Conservation (phyloP, 2,329 filamentous ascomycete genomes). For the Samsoniella hepiali region DNA sequence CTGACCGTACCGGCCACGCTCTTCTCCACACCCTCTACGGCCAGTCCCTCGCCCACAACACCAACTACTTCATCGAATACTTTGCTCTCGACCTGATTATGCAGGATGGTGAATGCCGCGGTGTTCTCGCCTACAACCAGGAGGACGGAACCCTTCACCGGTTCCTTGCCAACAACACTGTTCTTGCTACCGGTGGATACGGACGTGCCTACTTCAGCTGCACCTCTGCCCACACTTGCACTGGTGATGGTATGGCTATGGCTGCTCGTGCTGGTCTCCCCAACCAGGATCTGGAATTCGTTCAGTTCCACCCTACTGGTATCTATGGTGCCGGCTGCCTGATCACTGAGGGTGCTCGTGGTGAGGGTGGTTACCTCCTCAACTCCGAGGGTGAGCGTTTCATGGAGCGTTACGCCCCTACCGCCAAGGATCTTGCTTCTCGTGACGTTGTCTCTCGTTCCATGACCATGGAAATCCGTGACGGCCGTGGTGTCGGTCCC, state of each 20-base stretch:
- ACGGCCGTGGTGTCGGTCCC: slow-evolving; percentile 92
- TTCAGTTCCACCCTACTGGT: slow-evolving; percentile 98
- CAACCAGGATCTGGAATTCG: slow-evolving; percentile 99
- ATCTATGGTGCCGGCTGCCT: slow-evolving; percentile 98
- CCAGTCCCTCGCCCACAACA: slow-evolving; percentile 94
- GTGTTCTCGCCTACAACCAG: slow-evolving; percentile 97
- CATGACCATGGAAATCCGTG: slow-evolving; percentile 97
- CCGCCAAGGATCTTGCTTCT: slow-evolving; percentile 94
- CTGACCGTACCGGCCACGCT: slow-evolving; percentile 94
- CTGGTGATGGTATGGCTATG: slow-evolving; percentile 99
- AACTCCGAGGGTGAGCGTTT: slow-evolving; percentile 98
- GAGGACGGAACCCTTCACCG: slow-evolving; percentile 97
- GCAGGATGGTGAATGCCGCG: slow-evolving; percentile 94
- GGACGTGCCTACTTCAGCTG: slow-evolving; percentile 98
- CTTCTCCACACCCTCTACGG: slow-evolving; percentile 98
- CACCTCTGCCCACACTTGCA: slow-evolving; percentile 97
- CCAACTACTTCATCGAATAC: slow-evolving; percentile 99
- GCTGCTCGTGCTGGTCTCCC: slow-evolving; percentile 94
- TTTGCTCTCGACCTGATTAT: slow-evolving; percentile 96
- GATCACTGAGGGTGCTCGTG: slow-evolving; percentile 96
- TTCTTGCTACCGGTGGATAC: slow-evolving; percentile 94
- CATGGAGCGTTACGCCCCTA: slow-evolving; percentile 98
- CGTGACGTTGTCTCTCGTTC: slow-evolving; percentile 96
- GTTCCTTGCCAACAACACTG: slow-evolving; percentile 95
- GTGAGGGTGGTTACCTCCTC: slow-evolving; percentile 95